phyloP scores from a whole-genome alignment of 2,329 filamentous ascomycete species.

The Fusarium gaditjirri region DNA sequence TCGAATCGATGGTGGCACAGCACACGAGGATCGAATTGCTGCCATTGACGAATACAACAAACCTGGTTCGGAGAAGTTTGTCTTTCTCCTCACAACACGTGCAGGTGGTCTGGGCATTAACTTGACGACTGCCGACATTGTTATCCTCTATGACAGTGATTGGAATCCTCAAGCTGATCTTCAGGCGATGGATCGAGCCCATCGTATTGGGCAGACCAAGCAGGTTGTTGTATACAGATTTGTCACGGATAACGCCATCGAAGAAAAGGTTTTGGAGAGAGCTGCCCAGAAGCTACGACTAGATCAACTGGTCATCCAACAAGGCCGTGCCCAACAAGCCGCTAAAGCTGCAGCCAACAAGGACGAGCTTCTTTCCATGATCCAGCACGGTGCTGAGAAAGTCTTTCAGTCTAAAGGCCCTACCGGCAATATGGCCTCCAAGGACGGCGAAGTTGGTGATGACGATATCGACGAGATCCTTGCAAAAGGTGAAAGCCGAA shows the following conservation, averaged over 20 bases:
- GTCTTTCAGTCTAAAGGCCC: constrained; percentile 83
- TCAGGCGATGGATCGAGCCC: constrained; percentile 98
- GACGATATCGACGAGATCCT: constrained; percentile 93
- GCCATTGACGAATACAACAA: constrained; percentile 99
- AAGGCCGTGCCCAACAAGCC: constrained; percentile 91
- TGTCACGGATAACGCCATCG: constrained; percentile 96
- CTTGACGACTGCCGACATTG: constrained; percentile 92
- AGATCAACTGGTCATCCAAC: constrained; percentile 97
- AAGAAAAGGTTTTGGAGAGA: constrained; percentile 96
- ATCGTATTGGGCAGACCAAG: constrained; percentile 98
- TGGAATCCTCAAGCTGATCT: constrained; percentile 99
- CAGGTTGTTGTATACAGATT: constrained; percentile 97
- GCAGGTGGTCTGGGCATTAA: constrained; percentile 98
- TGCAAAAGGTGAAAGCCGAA: constrained; percentile 85
- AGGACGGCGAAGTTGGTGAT: constrained; percentile 75
- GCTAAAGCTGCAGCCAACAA: constrained; percentile 94
- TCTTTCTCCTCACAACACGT: constrained; percentile 94
- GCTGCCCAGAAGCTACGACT: constrained; percentile 96
- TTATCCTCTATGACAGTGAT: constrained; percentile 96
- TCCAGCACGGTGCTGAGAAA: constrained; percentile 96
- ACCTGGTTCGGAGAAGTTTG: constrained; percentile 92
- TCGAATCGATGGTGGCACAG: constrained; percentile 95
- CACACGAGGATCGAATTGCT: constrained; percentile 96
- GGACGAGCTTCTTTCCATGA: constrained; percentile 96
- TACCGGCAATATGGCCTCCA: constrained; percentile 67